Evolutionary conservation across 306 rosid species (phyloP).

Genomic region (Gynostemma pentaphyllum): DNA sequence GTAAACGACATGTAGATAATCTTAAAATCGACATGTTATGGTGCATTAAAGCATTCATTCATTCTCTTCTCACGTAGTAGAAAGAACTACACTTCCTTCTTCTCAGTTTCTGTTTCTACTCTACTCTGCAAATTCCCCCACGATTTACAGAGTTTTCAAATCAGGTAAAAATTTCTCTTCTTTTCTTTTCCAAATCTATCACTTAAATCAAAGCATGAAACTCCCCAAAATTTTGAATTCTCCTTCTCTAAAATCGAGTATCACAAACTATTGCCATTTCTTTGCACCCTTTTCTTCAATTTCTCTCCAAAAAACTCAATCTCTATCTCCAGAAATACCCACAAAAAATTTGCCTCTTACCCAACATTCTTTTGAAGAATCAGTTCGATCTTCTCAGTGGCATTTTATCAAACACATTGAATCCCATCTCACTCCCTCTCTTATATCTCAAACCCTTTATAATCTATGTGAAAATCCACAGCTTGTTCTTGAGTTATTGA

Average conservation of each 20-base stretch:
- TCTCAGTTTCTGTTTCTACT: background rate
- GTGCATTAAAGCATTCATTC: no score
- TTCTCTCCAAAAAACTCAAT: slow-evolving; percentile 14
- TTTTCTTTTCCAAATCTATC: background rate
- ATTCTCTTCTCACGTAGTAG: no score
- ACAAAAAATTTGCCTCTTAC: slow-evolving; percentile 19
- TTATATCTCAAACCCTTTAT: slow-evolving; percentile 32
- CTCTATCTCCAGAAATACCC: slow-evolving; percentile 5
- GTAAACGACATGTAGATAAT: no score
- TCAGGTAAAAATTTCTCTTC: background rate
- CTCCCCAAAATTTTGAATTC: background rate
- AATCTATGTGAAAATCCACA: slow-evolving; percentile 38
- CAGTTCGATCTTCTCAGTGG: slow-evolving; percentile 65
- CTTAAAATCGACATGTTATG: no score
- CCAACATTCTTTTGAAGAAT: slow-evolving; percentile 17
- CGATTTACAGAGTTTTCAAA: background rate
- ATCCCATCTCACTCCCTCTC: slow-evolving; percentile 31
- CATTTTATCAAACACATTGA: slow-evolving; percentile 60
- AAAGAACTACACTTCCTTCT: no score
- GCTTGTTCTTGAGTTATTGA: slow-evolving; percentile 29
- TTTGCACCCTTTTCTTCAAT: slow-evolving; percentile 13
- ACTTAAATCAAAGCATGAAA: background rate
- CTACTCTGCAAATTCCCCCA: no score
- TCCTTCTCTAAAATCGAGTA: background rate
- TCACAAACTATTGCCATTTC: slow-evolving; percentile 4